Evolutionary conservation across 2,329 filamentous ascomycete species (phyloP), one percentile per base, ranked within the genome.

Genomic region (Penicillium brasilianum): DNA sequence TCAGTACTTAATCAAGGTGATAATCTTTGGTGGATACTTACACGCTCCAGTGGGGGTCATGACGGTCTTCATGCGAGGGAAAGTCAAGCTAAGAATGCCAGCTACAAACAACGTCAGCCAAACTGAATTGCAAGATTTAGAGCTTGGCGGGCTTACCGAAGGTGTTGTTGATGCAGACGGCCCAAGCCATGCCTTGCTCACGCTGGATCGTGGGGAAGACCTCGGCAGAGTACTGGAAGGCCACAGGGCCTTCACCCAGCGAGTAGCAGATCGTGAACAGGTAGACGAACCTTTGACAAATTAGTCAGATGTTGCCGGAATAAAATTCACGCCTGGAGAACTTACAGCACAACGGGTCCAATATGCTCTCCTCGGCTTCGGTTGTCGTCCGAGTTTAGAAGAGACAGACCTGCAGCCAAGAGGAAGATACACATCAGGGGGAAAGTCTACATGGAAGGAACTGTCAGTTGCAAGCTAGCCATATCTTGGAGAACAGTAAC

Each of bases 381-480:
- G 66, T 75, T 13, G 68, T 69, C 55, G 58, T 61, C 5, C 60
- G 71, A 22, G 84, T 81, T 55, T 83, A 78, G 50, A 80, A 85
- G 67, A 78, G 66, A 85, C 25, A 88, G 78, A 18, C 85, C 87
- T 8, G 83, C 86, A 0, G 85, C 84, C 0, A 88, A 78, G 9
- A 89, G 75, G 9, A 85, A 85, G 82, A 86, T 87, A 11, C 83
- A 84, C 86, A 88, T 89, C 48, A 87, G 79, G 0, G 87, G 86
- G 70, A 89, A 88, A 0, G 87, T 89, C 75, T 88, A 85, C 3
- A 48, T 5, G 14, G 11, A 0, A 86, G 74, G 1, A 87, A 77
- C 32, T 13, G 4, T 20, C 58, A 39, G 66, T 44, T 10, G 4
- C 30, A 5, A 25, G 1, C 18, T 41, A 22, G 14, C 9, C 8